phyloP scores from a whole-genome alignment of 352 stramenopile species.

The Pythium brassicae region DNA sequence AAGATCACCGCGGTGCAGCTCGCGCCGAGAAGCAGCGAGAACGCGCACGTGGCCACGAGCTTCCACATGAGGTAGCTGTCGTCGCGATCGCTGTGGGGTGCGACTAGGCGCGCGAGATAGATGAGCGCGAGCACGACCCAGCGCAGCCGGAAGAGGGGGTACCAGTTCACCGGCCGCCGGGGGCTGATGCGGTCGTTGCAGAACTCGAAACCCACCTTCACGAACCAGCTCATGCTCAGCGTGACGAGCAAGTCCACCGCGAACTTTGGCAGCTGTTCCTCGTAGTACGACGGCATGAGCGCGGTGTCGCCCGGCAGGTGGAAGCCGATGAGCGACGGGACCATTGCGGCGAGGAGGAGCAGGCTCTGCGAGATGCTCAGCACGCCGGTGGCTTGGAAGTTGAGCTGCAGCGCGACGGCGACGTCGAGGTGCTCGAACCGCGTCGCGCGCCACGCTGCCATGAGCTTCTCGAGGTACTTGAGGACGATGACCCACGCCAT shows the following conservation, averaged over 20 bases:
- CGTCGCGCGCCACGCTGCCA: conserved; percentile 26
- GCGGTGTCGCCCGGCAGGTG: conserved; percentile 24
- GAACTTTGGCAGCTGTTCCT: conserved; percentile 14
- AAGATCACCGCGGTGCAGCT: conserved; percentile 25
- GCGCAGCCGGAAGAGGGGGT: conserved; percentile 29
- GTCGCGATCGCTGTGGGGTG: conserved; percentile 12
- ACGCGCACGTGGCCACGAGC: conserved; percentile 13
- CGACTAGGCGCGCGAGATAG: conserved; percentile 22
- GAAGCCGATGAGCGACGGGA: conserved; percentile 27
- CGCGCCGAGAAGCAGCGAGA: conserved; percentile 19
- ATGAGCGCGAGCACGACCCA: conserved; percentile 26
- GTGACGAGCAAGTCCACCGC: conserved; percentile 31
- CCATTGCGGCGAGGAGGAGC: conserved; percentile 26
- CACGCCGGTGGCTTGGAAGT: conserved; percentile 36
- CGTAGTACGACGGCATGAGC: conserved; percentile 19
- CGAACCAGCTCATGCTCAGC: conserved; percentile 48
- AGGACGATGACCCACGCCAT: conserved; percentile 33
- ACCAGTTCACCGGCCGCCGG: conserved; percentile 24
- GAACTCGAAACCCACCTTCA: conserved; percentile 42
- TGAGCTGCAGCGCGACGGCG: conserved; percentile 35
- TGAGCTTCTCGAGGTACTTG: conserved; percentile 41
- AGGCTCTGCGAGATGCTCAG: conserved; percentile 38
- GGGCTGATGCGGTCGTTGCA: conserved; percentile 29
- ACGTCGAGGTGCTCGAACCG: conserved; percentile 30
- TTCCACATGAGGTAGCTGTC: conserved; percentile 10